Base-by-base conservation (phyloP, 2,329 filamentous ascomycete species). In the Cordyceps pruinosa region DNA sequence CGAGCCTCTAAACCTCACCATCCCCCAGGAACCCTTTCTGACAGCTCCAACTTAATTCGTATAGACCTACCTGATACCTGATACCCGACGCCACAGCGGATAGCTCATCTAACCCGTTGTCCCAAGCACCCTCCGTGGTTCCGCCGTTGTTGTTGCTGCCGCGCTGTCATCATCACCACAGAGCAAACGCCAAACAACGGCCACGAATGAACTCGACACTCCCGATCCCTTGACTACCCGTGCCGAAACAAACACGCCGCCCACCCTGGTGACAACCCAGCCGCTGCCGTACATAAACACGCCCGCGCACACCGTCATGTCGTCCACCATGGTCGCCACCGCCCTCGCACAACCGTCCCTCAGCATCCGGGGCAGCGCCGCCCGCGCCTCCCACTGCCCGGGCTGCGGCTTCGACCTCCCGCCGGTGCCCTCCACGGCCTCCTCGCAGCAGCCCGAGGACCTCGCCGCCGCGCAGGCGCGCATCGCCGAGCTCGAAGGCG, bases 401-500 rank as follows among this genome's bases (percentile, higher is more conserved):
- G 73, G 72, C 65, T 83, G 80, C 70, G 79, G 79, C 61, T 72
- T 70, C 63, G 66, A 70, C 50, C 66, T 77, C 58, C 70, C 50
- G 57, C 66, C 57, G 26, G 52, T 41, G 13, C 47, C 46, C 64
- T 61, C 46, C 65, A 69, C 73, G 26, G 67, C 74, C 32, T 65
- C 73, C 7, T 12, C 6, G 6, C 30, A 32, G 35, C 71, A 73
- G 44, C 59, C 66, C 30, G 73, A 76, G 46, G 78, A 86, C 32
- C 72, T 76, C 28, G 73, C 75, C 56, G 78, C 84, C 56, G 53
- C 58, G 15, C 81, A 85, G 67, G 74, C 78, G 60, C 78, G 83
- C 66, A 86, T 89, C 65, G 73, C 78, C 61, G 86, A 90, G 65
- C 77, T 93, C 45, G 83, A 91, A 70, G 78, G 81, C 35, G 87